These are phyloP conservation scores for Chlorella sp. DNA, from an alignment of 139 green algal species.

Conservation along the genomic window DNA sequence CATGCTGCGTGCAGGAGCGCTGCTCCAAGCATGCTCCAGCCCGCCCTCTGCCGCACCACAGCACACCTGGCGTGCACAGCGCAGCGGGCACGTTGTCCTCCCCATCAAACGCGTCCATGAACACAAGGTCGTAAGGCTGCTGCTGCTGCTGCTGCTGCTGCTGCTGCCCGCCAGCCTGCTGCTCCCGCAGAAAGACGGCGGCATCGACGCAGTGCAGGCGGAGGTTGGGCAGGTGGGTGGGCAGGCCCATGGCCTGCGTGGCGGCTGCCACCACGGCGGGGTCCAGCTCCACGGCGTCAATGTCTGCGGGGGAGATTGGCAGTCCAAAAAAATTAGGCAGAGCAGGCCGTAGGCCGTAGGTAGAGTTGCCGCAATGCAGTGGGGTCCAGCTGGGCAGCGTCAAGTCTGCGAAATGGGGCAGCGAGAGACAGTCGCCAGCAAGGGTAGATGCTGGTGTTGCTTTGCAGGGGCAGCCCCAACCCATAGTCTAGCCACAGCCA, in stretches of 20 bases:
- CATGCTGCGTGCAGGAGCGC: too few relatives aligned
- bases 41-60: neutral
- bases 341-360: too few relatives aligned
- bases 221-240: constrained; percentile 2
- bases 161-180: neutral
- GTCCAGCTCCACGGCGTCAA: constrained; percentile 71
- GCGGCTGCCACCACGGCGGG: constrained; percentile 60
- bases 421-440: too few relatives aligned
- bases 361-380: too few relatives aligned
- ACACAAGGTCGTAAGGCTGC: constrained; percentile 54
- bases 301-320: neutral
- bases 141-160: neutral
- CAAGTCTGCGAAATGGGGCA: too few relatives aligned
- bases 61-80: constrained; percentile 37
- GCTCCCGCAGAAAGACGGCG: neutral
- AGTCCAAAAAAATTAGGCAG: too few relatives aligned
- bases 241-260: constrained; percentile 59
- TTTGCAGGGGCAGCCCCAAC: too few relatives aligned
- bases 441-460: too few relatives aligned
- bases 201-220: constrained; percentile 23
- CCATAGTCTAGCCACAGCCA: too few relatives aligned
- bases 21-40: too few relatives aligned
- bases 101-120: constrained; percentile 72
- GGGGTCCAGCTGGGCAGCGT: too few relatives aligned
- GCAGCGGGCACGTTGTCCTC: constrained; percentile 53